phyloP scores from a whole-genome alignment of 2,329 filamentous ascomycete species.

The Chaetomium strumarium region DNA sequence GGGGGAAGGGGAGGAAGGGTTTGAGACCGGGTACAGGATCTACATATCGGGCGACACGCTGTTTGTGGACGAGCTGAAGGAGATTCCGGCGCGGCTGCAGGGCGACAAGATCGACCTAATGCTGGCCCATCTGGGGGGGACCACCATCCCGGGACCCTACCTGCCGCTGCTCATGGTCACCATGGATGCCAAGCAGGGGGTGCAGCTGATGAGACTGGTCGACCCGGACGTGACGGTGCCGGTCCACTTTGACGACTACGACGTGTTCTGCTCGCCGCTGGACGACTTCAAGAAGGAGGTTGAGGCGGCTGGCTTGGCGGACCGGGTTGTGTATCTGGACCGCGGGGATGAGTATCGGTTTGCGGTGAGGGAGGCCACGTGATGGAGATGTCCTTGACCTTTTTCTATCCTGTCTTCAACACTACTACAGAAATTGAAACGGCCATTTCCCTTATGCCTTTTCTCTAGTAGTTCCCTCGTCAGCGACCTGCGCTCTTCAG shows the following conservation, averaged over 20 bases:
- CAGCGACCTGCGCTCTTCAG: too few species aligned
- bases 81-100: conserved; percentile 52
- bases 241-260: conserved; percentile 60
- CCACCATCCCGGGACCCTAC: conserved; percentile 55
- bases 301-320: conserved; percentile 41
- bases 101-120: conserved; percentile 56
- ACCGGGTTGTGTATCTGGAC: conserved; percentile 56
- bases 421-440: neutral
- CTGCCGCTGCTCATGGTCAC: conserved; percentile 60
- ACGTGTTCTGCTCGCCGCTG: conserved; percentile 54
- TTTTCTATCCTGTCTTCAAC: neutral
- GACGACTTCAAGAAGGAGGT: conserved; percentile 55
- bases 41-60: conserved; percentile 64
- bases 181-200: conserved; percentile 59
- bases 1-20: conserved; percentile 9
- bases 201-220: conserved; percentile 54
- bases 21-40: conserved; percentile 48
- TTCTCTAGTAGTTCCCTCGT: too few species aligned
- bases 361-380: conserved; percentile 31
- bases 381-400: neutral
- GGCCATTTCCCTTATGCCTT: too few species aligned
- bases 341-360: conserved; percentile 53
- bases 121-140: conserved; percentile 61
- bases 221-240: conserved; percentile 57
- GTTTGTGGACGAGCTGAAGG: conserved; percentile 54